Evolutionary conservation across 176 grass and related monocot genomes (phyloP).

Genomic region (Pontederia crassipes): DNA sequence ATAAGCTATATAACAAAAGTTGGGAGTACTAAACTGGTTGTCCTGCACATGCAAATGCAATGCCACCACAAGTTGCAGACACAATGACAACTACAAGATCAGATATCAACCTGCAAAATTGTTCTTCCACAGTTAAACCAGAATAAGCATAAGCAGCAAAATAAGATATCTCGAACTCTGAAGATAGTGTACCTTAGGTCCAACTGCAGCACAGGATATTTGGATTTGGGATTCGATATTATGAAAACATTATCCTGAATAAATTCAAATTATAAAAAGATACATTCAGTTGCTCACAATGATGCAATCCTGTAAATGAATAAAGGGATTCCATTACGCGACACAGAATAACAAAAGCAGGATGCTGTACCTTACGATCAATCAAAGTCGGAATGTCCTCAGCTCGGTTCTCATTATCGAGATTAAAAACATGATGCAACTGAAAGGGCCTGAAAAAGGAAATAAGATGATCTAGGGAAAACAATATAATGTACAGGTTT

Average conservation of each 20-base stretch:
- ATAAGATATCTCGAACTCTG: neutral
- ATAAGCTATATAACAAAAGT: too few relatives aligned
- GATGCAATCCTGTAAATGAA: too few relatives aligned
- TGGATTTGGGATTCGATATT: conserved; percentile 99
- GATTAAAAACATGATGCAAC: conserved; percentile 91
- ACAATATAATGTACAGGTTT: neutral
- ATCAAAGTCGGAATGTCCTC: conserved; percentile 94
- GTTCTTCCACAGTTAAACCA: conserved; percentile 22
- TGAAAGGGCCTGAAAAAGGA: conserved; percentile 57
- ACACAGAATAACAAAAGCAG: too few relatives aligned
- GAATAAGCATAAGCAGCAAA: conserved; percentile 7
- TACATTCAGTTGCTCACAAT: too few relatives aligned
- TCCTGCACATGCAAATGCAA: conserved; percentile 96
- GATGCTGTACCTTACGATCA: conserved; percentile 61
- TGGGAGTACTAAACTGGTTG: conserved; percentile 42
- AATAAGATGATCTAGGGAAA: conserved; percentile 19
- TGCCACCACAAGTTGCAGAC: conserved; percentile 86
- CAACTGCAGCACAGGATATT: conserved; percentile 95
- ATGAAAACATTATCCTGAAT: conserved; percentile 98
- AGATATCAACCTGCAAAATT: conserved; percentile 83
- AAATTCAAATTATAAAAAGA: neutral
- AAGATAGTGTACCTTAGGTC: conserved; percentile 54
- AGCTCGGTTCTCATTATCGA: conserved; percentile 64
- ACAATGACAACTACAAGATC: conserved; percentile 99
- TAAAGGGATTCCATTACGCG: too few relatives aligned